These are phyloP conservation scores for Rhodotorula sp. DNA, from an alignment of 1,284 basidiomycete genomes.

Conservation along the genomic window DNA sequence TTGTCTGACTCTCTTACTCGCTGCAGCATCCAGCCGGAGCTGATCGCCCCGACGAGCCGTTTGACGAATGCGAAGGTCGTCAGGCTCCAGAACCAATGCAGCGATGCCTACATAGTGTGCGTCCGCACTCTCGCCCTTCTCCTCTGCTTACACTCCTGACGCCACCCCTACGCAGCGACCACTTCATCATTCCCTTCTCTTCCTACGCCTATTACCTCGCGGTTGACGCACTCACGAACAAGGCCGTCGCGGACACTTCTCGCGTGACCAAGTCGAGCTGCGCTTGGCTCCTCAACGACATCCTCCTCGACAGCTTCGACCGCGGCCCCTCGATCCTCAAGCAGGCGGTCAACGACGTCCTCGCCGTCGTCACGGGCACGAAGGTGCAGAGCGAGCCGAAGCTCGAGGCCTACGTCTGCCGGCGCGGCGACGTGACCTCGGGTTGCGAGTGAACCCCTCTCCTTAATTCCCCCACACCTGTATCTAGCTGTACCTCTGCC, in stretches of 20 bases:
- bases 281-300: conserved; percentile 11
- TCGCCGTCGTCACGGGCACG: neutral
- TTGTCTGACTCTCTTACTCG: neutral
- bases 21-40: conserved; percentile 42
- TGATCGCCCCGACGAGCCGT: conserved; percentile 21
- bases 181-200: conserved; percentile 11
- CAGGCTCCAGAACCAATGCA: conserved; percentile 38
- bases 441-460: neutral
- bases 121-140: conserved; percentile 24
- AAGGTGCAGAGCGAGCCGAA: conserved; percentile 22
- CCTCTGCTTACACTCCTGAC: conserved; percentile 18
- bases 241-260: neutral
- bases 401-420: conserved; percentile 33
- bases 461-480: too few species aligned
- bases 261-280: conserved; percentile 1
- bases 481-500: too few species aligned
- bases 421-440: conserved; percentile 13
- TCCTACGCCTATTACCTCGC: conserved; percentile 23
- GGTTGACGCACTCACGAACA: conserved; percentile 28
- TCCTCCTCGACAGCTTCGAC: conserved; percentile 22
- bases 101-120: conserved; percentile 20
- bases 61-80: conserved; percentile 34
- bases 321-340: conserved; percentile 10
- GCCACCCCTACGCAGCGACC: neutral
- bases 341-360: conserved; percentile 5